A percentile compares a stretch with the other conserved stretches of the same genome.
Conservation (phyloP, 2,329 filamentous ascomycete species). For the Ophiobolus disseminans region DNA sequence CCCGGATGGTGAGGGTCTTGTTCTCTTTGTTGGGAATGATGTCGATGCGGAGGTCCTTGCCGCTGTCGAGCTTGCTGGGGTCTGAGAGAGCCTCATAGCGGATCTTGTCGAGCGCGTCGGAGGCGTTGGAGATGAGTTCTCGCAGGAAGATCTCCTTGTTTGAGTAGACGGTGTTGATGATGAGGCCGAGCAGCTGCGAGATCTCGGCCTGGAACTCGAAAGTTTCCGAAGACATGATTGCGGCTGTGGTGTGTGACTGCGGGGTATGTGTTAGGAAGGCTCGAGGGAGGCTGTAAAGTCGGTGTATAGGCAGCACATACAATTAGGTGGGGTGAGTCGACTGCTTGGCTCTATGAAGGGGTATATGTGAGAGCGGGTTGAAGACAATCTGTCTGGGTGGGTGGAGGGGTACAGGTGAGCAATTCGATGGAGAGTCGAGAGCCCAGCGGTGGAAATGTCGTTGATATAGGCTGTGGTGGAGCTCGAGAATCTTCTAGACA, state of each 20-base stretch:
- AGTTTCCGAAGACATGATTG: constrained; percentile 84
- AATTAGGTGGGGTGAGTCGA: constrained; percentile 27
- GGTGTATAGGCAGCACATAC: constrained; percentile 29
- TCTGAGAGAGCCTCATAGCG: constrained; percentile 98
- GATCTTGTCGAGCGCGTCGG: constrained; percentile 99
- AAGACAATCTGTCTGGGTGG: constrained; percentile 30
- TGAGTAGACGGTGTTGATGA: constrained; percentile 99
- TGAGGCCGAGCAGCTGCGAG: constrained; percentile 98
- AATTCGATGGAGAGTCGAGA: constrained; percentile 33
- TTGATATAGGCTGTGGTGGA: constrained; percentile 44
- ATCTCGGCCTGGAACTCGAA: constrained; percentile 99
- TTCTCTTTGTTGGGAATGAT: constrained; percentile 97
- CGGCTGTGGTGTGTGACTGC: constrained; percentile 29
- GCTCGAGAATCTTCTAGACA: constrained; percentile 50
- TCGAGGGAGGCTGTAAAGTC: constrained; percentile 14
- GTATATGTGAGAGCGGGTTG: constrained; percentile 28
- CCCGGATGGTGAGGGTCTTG: constrained; percentile 96
- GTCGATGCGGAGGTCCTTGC: constrained; percentile 98
- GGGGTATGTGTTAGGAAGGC: constrained; percentile 3
- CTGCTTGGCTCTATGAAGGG: constrained; percentile 28
- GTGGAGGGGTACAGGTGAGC: constrained; percentile 21
- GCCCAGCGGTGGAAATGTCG: constrained; percentile 31
- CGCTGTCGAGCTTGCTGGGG: constrained; percentile 93
- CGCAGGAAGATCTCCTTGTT: constrained; percentile 99
- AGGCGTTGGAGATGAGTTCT: constrained; percentile 98